These are phyloP conservation scores for Beauveria varroae DNA, from an alignment of 2,329 filamentous ascomycete species.

Conservation along the genomic window DNA sequence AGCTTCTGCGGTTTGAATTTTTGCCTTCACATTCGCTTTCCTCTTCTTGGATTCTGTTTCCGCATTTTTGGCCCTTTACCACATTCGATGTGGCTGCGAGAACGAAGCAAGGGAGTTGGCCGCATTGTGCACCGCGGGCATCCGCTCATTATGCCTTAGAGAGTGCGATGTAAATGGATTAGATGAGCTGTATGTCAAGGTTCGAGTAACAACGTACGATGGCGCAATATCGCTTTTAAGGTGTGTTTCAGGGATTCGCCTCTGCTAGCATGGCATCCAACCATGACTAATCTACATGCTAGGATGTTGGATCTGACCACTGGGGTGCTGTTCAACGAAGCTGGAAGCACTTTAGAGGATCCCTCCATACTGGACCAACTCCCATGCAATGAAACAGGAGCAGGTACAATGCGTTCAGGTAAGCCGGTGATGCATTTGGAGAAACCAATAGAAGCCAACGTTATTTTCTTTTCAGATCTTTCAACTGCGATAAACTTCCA, in stretches of 20 bases:
- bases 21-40: too few relatives aligned
- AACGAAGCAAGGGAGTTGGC: constrained; percentile 4
- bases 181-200: constrained; percentile 1
- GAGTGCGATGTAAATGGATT: not conserved
- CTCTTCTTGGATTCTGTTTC: too few relatives aligned
- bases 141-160: not conserved
- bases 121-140: not conserved
- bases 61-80: constrained; percentile 1
- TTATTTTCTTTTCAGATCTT: not conserved
- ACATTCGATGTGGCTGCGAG: constrained; percentile 6
- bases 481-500: not conserved
- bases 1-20: too few relatives aligned
- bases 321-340: not conserved
- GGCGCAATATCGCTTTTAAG: constrained; percentile 12
- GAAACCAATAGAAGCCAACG: not conserved
- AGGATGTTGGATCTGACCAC: not conserved
- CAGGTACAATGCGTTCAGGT: not conserved
- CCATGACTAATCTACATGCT: not conserved
- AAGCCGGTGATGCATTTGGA: too few relatives aligned
- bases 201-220: constrained; percentile 4
- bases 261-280: not conserved
- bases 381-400: not conserved
- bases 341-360: not conserved
- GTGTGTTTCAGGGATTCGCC: not conserved
- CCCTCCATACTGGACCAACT: not conserved